A percentile compares a stretch with the other conserved stretches of the same genome.
Conservation (phyloP, 169 alveolate genomes). For the Theileria orientalis region DNA sequence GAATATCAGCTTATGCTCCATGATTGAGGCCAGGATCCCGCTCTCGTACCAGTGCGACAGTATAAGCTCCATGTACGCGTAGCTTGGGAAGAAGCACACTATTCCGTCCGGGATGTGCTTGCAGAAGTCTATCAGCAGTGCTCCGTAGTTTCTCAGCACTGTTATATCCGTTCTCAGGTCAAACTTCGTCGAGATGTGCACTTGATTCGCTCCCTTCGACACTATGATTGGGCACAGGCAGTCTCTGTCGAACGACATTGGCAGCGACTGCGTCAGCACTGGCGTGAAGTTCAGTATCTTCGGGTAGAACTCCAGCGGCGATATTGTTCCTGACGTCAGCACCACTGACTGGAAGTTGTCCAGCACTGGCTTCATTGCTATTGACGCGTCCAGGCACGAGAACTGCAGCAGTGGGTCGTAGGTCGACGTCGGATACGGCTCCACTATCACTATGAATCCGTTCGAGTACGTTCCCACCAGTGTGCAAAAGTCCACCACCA, state of each 20-base stretch:
- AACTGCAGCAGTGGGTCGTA: conserved; percentile 92
- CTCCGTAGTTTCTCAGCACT: conserved; percentile 91
- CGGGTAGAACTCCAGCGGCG: conserved; percentile 95
- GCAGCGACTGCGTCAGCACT: conserved; percentile 88
- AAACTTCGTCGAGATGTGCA: conserved; percentile 87
- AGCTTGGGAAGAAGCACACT: conserved; percentile 95
- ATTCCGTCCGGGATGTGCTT: conserved; percentile 93
- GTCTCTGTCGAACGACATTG: conserved; percentile 91
- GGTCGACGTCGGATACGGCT: conserved; percentile 94
- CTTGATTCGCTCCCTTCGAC: conserved; percentile 90
- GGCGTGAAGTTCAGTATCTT: conserved; percentile 91
- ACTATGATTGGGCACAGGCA: conserved; percentile 94
- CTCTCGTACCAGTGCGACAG: conserved; percentile 93
- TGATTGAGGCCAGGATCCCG: conserved; percentile 87
- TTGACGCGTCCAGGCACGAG: conserved; percentile 94
- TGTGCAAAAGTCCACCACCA: conserved; percentile 91
- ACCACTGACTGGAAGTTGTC: conserved; percentile 88
- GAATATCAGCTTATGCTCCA: conserved; percentile 91
- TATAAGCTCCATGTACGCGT: conserved; percentile 87
- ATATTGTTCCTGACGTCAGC: conserved; percentile 95
- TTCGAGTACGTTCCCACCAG: conserved; percentile 90
- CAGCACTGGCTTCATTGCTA: conserved; percentile 94
- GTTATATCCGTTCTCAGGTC: conserved; percentile 88
- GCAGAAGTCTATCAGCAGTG: conserved; percentile 86
- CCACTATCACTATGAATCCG: conserved; percentile 93